Evolutionary conservation across 176 grass and related monocot genomes (phyloP).

Genomic region (Zoysia pacifica): DNA sequence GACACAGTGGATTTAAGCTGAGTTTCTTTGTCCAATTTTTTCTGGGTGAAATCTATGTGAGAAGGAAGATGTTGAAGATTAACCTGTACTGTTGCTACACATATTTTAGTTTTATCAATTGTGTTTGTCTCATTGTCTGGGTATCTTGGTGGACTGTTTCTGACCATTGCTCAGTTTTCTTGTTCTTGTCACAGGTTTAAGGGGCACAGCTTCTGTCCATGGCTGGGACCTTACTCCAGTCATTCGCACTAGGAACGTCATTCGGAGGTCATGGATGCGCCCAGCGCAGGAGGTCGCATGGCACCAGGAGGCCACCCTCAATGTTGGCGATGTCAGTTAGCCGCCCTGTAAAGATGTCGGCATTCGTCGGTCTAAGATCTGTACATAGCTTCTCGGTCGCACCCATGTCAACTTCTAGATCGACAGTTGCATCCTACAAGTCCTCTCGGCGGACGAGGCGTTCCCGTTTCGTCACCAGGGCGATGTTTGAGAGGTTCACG

Average conservation of each 20-base stretch:
- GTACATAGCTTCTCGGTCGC: conserved; percentile 45
- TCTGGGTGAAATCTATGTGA: background rate
- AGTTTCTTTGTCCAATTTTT: background rate
- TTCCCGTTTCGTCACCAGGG: conserved; percentile 47
- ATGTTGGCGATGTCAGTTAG: conserved; percentile 45
- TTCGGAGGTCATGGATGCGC: conserved; percentile 28
- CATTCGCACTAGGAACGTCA: conserved; percentile 45
- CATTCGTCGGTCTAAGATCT: conserved; percentile 59
- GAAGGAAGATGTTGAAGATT: background rate
- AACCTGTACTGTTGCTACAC: background rate
- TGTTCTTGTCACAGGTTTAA: conserved; percentile 30
- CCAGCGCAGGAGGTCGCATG: conserved; percentile 40
- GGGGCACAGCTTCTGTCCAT: conserved; percentile 37
- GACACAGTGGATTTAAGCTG: background rate
- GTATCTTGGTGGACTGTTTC: conserved; percentile 8
- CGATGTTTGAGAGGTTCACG: conserved; percentile 91
- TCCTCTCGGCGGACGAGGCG: conserved; percentile 34
- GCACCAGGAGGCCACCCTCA: conserved; percentile 39
- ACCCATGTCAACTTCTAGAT: conserved; percentile 39
- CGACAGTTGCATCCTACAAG: conserved; percentile 48
- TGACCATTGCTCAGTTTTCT: conserved; percentile 14
- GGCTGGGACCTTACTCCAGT: conserved; percentile 62
- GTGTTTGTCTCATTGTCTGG: conserved; percentile 6
- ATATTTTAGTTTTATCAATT: conserved; percentile 10
- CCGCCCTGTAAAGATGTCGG: conserved; percentile 54